A percentile compares a stretch with the other conserved stretches of the same genome.
phyloP scores from a whole-genome alignment of 352 stramenopile genomes.

The Phytopythium boreale region DNA sequence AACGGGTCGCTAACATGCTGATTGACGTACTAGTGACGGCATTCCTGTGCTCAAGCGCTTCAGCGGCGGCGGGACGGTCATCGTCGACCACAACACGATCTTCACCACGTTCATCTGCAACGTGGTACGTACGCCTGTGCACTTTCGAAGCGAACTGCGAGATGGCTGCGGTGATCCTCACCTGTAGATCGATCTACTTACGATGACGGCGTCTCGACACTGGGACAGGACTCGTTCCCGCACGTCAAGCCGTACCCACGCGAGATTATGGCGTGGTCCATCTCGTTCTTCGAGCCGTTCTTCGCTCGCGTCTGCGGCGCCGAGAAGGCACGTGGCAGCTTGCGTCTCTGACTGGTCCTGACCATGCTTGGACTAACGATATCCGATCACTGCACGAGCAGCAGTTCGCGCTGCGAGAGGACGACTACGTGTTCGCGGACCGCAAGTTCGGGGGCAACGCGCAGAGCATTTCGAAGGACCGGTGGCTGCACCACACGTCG shows the following conservation, averaged over 20 bases:
- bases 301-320: slow-evolving; percentile 53
- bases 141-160: no score
- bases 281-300: slow-evolving; percentile 75
- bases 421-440: slow-evolving; percentile 96
- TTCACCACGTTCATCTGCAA: slow-evolving; percentile 93
- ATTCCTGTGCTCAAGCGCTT: slow-evolving; percentile 94
- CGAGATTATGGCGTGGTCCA: slow-evolving; percentile 93
- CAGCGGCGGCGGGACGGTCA: slow-evolving; percentile 96
- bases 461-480: slow-evolving; percentile 93
- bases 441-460: slow-evolving; percentile 97
- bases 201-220: not conserved
- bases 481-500: slow-evolving; percentile 97
- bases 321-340: slow-evolving; percentile 14
- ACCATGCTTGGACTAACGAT: not conserved
- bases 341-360: not conserved
- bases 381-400: slow-evolving; percentile 12
- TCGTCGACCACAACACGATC: slow-evolving; percentile 93
- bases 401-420: slow-evolving; percentile 90
- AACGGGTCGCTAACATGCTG: not conserved
- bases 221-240: slow-evolving; percentile 54
- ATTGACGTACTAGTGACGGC: slow-evolving; percentile 37
- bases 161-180: no score
- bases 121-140: slow-evolving; percentile 24
- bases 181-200: not conserved
- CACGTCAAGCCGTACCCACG: slow-evolving; percentile 82